These are phyloP conservation scores for Xylariaceae sp. DNA, from an alignment of 2,329 filamentous ascomycete genomes.

Conservation along the genomic window DNA sequence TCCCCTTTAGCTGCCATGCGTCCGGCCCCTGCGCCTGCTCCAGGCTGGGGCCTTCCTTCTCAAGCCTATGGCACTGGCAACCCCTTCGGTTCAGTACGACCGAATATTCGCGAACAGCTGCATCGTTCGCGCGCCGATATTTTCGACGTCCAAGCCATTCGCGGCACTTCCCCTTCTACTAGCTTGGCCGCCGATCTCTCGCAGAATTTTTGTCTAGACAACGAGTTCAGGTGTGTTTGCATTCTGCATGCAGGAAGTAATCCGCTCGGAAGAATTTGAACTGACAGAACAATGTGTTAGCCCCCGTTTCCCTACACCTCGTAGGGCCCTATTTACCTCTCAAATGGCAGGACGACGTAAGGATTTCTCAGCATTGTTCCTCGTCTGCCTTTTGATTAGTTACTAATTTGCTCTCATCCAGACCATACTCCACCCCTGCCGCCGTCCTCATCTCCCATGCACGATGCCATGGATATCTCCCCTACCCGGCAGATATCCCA, in stretches of 20 bases:
- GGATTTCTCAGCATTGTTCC: constrained; percentile 21
- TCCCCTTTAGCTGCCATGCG: constrained; percentile 93
- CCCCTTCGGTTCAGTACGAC: constrained; percentile 52
- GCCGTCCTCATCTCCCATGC: constrained; percentile 67
- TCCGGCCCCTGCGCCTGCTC: constrained; percentile 59
- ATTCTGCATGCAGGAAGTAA: background rate
- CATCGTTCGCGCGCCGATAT: constrained; percentile 63
- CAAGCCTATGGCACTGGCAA: constrained; percentile 43
- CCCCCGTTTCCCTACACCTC: constrained; percentile 75
- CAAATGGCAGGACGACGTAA: constrained; percentile 63
- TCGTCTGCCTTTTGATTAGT: background rate
- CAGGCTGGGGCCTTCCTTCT: constrained; percentile 54
- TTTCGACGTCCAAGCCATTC: constrained; percentile 71
- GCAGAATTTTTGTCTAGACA: constrained; percentile 94
- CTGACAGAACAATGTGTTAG: constrained; percentile 41
- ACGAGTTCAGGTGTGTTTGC: constrained; percentile 64
- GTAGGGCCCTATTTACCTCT: constrained; percentile 76
- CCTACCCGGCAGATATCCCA: constrained; percentile 74
- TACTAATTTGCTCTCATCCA: constrained; percentile 32
- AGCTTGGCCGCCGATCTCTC: constrained; percentile 91
- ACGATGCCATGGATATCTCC: constrained; percentile 88
- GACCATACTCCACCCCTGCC: constrained; percentile 78
- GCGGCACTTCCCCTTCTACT: constrained; percentile 83
- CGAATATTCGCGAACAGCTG: constrained; percentile 75
- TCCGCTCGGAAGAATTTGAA: background rate